These are phyloP conservation scores for Vitis hybrid DNA, from an alignment of 177 flowering plant genomes.

Conservation along the genomic window DNA sequence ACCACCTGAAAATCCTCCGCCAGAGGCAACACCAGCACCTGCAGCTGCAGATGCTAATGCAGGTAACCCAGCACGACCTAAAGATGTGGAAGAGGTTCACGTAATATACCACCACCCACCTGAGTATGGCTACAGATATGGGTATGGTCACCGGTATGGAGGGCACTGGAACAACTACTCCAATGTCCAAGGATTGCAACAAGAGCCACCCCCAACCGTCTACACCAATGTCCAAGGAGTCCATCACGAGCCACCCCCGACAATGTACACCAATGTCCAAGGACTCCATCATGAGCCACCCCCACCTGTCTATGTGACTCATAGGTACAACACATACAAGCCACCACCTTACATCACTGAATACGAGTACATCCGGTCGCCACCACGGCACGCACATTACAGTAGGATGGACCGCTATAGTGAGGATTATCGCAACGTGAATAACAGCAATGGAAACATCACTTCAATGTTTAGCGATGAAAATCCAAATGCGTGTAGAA, in stretches of 20 bases:
- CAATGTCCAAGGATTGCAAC: conserved; percentile 22
- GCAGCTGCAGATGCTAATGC: conserved; percentile 20
- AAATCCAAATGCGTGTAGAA: conserved; percentile 88
- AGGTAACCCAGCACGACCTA: conserved; percentile 33
- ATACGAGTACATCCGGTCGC: conserved; percentile 41
- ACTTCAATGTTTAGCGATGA: conserved; percentile 89
- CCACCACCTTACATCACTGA: conserved; percentile 66
- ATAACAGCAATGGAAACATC: conserved; percentile 44
- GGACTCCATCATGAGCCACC: conserved; percentile 26
- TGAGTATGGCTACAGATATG: conserved; percentile 38
- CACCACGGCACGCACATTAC: conserved; percentile 33
- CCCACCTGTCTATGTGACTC: conserved; percentile 42
- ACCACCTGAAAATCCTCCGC: conserved; percentile 33
- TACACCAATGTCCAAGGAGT: conserved; percentile 25
- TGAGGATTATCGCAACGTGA: conserved; percentile 37
- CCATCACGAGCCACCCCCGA: conserved; percentile 19
- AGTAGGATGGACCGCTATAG: conserved; percentile 39
- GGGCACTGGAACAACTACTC: conserved; percentile 33
- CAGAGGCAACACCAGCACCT: conserved; percentile 31
- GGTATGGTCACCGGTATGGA: conserved; percentile 22
- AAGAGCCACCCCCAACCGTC: conserved; percentile 21
- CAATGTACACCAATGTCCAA: conserved; percentile 26
- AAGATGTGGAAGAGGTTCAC: conserved; percentile 57
- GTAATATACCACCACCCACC: conserved; percentile 62
- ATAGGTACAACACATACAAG: conserved; percentile 65